A percentile compares a stretch with the other conserved stretches of the same genome.
phyloP scores from a whole-genome alignment of 148 eudicot species.

The Oxyria digyna region DNA sequence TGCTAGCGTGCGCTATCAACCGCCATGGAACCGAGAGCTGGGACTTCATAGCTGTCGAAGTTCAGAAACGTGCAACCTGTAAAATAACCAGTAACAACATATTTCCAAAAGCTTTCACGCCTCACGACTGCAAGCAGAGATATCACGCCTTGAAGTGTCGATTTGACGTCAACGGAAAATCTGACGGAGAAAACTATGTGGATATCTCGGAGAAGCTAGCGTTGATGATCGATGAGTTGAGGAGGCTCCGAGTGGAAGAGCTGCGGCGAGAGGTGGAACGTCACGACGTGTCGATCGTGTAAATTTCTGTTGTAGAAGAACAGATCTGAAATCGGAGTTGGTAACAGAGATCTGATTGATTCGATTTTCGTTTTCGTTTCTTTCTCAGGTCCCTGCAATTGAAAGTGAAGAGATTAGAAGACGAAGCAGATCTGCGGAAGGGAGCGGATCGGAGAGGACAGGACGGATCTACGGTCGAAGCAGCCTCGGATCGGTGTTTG shows the following conservation, averaged over 20 bases:
- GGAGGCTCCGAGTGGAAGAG: conserved; percentile 42
- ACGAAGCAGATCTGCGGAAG: conserved; percentile 28
- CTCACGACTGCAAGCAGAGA: conserved; percentile 31
- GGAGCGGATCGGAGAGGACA: conserved; percentile 4
- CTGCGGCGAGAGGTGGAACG: conserved; percentile 40
- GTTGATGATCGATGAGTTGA: conserved; percentile 37
- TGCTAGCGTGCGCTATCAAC: conserved; percentile 51
- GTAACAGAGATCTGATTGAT: conserved; percentile 25
- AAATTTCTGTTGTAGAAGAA: conserved; percentile 1
- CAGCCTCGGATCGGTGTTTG: not conserved
- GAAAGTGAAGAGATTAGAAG: conserved; percentile 57
- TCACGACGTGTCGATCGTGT: conserved; percentile 60
- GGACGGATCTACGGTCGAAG: conserved; percentile 8
- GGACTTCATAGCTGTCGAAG: conserved; percentile 43
- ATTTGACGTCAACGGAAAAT: conserved; percentile 12
- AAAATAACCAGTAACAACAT: not conserved
- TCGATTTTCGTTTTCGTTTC: conserved; percentile 1
- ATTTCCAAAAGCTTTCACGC: conserved; percentile 12
- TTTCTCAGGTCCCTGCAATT: conserved; percentile 44
- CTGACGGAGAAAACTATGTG: conserved; percentile 8
- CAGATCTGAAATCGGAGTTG: not conserved
- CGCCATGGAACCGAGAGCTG: conserved; percentile 47
- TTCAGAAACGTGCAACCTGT: conserved; percentile 22
- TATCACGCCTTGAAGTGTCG: conserved; percentile 47
- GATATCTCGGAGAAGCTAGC: conserved; percentile 14